Conservation (phyloP, 352 stramenopile genomes). For the Phytophthora sansomeana region DNA sequence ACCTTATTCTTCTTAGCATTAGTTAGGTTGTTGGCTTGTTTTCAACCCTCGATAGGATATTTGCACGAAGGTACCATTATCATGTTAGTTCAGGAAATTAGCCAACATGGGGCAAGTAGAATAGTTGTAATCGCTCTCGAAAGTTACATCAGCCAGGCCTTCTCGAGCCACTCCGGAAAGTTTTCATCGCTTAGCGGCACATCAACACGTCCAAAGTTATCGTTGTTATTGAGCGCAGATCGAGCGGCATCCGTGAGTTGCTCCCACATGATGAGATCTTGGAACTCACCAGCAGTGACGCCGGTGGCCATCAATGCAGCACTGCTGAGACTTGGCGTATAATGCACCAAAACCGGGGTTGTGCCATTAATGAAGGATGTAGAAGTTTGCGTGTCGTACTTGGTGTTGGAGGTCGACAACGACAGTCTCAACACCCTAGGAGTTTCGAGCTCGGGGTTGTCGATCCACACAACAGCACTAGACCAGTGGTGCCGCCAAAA, state of each 20-base stretch:
- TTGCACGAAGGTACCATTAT: too few species aligned
- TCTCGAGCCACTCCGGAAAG: background rate
- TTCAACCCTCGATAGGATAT: too few species aligned
- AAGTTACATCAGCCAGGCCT: too few species aligned
- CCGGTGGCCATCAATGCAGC: background rate
- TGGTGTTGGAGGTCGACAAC: too few species aligned
- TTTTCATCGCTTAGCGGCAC: background rate
- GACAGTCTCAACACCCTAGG: background rate
- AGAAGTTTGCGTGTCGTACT: background rate
- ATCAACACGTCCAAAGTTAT: background rate
- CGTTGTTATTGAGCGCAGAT: background rate
- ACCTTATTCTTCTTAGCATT: too few species aligned
- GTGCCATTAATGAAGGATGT: background rate
- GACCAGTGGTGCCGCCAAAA: constrained; percentile 5
- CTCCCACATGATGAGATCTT: background rate
- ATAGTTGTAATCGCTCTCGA: too few species aligned
- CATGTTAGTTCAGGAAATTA: too few species aligned
- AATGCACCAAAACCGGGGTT: background rate
- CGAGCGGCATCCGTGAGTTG: background rate
- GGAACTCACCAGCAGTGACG: background rate
- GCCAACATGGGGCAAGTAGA: too few species aligned
- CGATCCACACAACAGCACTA: constrained; percentile 18
- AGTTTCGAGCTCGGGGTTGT: constrained; percentile 2
- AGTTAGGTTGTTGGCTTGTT: too few species aligned
- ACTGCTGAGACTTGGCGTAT: too few species aligned